These are phyloP conservation scores for Pestalotiopsis fici DNA, from an alignment of 2,329 filamentous ascomycete species.

Conservation along the genomic window DNA sequence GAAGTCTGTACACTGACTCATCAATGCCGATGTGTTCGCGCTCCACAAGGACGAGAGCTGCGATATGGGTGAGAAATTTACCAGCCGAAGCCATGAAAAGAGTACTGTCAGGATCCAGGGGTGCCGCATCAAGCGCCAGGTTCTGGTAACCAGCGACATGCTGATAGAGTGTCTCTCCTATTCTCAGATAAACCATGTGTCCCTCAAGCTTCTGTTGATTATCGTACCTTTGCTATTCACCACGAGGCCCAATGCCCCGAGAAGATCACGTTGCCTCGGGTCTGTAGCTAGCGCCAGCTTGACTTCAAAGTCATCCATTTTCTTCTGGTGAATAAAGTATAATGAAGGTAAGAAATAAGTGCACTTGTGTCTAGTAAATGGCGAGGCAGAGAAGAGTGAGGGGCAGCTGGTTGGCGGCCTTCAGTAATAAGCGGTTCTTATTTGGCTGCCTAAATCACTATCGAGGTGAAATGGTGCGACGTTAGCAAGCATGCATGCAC, in stretches of 20 bases:
- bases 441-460: background rate
- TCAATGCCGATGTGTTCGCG: slow-evolving; percentile 43
- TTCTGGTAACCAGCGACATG: background rate
- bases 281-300: slow-evolving; percentile 1
- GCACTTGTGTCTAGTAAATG: background rate
- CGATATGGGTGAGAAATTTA: slow-evolving; percentile 47
- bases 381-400: background rate
- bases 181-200: background rate
- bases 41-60: slow-evolving; percentile 48
- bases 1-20: slow-evolving; percentile 40
- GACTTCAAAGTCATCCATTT: slow-evolving; percentile 1
- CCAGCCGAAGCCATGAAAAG: slow-evolving; percentile 7
- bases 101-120: slow-evolving; percentile 3
- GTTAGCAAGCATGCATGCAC: too few relatives aligned
- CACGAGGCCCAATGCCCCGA: background rate
- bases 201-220: background rate
- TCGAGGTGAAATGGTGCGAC: background rate
- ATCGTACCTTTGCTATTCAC: slow-evolving; percentile 4
- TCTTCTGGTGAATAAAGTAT: background rate
- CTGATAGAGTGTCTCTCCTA: slow-evolving; percentile 1
- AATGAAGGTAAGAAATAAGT: background rate
- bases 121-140: slow-evolving; percentile 2
- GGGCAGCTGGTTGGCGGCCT: background rate
- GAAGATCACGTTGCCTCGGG: background rate
- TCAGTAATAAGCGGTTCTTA: background rate